phyloP scores from a whole-genome alignment of 2,329 filamentous ascomycete genomes.

The Talaromyces verruculosus region DNA sequence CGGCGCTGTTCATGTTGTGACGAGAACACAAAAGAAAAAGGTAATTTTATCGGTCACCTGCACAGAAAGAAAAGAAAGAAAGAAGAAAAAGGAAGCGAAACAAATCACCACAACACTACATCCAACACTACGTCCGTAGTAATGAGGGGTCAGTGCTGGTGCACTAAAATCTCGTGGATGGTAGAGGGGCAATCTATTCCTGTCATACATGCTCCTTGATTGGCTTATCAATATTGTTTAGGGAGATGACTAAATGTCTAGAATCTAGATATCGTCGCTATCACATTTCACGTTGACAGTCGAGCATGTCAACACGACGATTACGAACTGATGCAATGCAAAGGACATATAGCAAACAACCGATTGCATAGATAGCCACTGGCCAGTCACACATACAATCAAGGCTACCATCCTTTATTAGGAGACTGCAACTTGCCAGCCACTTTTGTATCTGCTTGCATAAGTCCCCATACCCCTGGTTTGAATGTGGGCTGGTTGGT shows the following conservation, averaged over 20 bases:
- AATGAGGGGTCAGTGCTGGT: conserved; percentile 8
- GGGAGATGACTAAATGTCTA: not conserved
- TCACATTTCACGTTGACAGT: not conserved
- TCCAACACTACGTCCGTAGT: not conserved
- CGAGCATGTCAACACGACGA: not conserved
- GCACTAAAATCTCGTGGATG: not conserved
- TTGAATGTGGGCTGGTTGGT: not conserved
- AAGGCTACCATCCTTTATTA: not conserved
- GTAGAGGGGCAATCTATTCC: conserved; percentile 6
- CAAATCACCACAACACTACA: not conserved
- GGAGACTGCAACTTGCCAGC: not conserved
- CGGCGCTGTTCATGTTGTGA: not conserved
- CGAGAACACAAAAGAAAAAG: not conserved
- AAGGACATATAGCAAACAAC: not conserved
- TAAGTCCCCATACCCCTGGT: not conserved
- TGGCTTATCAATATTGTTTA: not conserved
- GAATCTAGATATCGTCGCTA: not conserved
- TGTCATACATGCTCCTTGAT: conserved; percentile 5
- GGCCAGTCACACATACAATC: conserved; percentile 4
- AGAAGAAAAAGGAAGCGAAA: not conserved
- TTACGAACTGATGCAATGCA: not conserved
- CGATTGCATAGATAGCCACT: not conserved
- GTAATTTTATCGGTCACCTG: conserved; percentile 1
- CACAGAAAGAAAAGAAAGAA: not conserved
- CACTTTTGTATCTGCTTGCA: not conserved